Evolutionary conservation across 2,329 filamentous ascomycete genomes (phyloP), one percentile per base, ranked within the genome.

Genomic region (Tolypocladium nubicola): DNA sequence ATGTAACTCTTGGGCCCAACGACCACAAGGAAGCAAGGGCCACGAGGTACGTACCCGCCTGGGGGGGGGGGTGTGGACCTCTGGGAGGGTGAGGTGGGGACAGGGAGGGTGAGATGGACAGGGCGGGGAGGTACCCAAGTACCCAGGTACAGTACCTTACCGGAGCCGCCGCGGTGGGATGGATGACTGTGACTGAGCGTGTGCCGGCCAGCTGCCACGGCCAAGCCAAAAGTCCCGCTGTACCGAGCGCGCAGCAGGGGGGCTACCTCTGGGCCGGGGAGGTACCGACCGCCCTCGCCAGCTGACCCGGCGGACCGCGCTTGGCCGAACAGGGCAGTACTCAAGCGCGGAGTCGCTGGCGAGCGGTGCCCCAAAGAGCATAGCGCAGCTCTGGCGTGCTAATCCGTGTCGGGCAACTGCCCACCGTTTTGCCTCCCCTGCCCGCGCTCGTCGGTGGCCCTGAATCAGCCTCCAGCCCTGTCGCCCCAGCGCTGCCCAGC

Each of bases 1-100:
- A 41, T 54, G 56, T 45, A 50, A 56, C 56, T 54, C 50, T n/a
- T 53, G 58, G 56, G 49, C 53, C 58, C 41, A 59, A 55, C 49
- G 52, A 38, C 54, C 49, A 41, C 19, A 33, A 37, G 40, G 52
- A 52, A 49, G 56, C 52, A 55, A 57, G 52, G 56, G 56, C 52
- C 56, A 47, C 52, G 45, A 50, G 43, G 43, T 57, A 57, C 56
- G 55, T 53, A 53, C 40, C 54, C 43, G 23, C 21, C 47, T 38
- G 16, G 10, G 43, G 43, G 38, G 53, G 26, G 23, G 47, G 26
- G 35, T 40, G 47, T 39, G 55, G 38, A 10, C 41, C 23, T 26
- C 14, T n/a, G 35, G 54, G 52, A 35, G 50, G 23, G 50, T 49
- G 39, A 23, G 33, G 35, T 30, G 30, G 39, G 30, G 39, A 37